A percentile compares a stretch with the other conserved stretches of the same genome.
phyloP scores from a whole-genome alignment of 441 rosid genomes.

The Erodium texanum region DNA sequence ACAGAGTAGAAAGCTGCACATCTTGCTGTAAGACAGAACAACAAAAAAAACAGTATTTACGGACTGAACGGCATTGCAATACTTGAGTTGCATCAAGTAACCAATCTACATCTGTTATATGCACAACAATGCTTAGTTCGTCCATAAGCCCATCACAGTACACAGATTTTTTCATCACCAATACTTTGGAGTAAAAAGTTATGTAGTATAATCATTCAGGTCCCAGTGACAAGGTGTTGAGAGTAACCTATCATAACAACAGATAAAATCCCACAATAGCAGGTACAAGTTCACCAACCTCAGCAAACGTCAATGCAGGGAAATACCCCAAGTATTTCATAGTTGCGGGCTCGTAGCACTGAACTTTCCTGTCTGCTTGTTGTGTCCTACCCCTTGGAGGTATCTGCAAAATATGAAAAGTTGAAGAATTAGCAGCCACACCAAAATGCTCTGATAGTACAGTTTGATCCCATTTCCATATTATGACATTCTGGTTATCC shows the following conservation, averaged over 20 bases:
- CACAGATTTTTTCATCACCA: neutral
- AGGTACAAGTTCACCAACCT: constrained; percentile 47
- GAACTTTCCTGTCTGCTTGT: constrained; percentile 76
- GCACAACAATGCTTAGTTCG: neutral
- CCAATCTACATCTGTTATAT: neutral
- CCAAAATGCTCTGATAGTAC: neutral
- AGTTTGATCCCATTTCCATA: neutral
- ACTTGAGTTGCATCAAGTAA: neutral
- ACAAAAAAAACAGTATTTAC: neutral
- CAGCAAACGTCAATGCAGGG: constrained; percentile 57
- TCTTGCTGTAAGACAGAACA: neutral
- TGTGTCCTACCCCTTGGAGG: constrained; percentile 89
- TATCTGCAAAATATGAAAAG: constrained; percentile 34
- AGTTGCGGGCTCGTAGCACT: constrained; percentile 96
- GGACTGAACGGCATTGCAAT: neutral
- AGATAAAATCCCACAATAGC: neutral
- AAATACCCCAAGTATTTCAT: constrained; percentile 85
- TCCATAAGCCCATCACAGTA: neutral
- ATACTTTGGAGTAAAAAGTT: neutral
- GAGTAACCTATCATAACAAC: neutral
- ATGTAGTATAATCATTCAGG: neutral
- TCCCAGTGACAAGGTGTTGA: neutral
- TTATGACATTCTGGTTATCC: neutral
- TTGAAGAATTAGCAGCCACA: constrained; percentile 5
- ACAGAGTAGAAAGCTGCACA: neutral